Evolutionary conservation across 129 eudicot genomes (phyloP).

Genomic region (Arctium minus): DNA sequence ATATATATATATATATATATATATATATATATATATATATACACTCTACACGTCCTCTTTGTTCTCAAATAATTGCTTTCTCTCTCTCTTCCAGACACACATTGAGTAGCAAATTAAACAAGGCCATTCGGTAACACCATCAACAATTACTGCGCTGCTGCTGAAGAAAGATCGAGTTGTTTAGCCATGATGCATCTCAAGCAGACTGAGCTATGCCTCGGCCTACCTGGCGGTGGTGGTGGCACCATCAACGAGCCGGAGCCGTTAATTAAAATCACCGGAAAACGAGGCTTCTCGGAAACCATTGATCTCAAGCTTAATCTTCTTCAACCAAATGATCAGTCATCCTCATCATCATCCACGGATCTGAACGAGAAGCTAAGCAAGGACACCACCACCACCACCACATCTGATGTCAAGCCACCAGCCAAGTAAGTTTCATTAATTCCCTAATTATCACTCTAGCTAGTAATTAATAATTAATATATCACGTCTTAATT

Average conservation of each 20-base stretch:
- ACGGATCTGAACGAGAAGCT: conserved; percentile 41
- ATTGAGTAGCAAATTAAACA: too few relatives aligned
- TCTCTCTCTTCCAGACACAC: neutral
- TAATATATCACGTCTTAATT: too few relatives aligned
- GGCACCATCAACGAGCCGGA: conserved; percentile 8
- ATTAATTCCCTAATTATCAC: neutral
- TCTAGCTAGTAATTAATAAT: too few relatives aligned
- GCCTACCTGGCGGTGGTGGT: conserved; percentile 50
- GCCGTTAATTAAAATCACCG: conserved; percentile 36
- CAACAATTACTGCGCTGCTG: neutral
- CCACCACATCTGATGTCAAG: conserved; percentile 38
- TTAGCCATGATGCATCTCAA: conserved; percentile 37
- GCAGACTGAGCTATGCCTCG: conserved; percentile 81
- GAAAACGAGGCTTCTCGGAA: conserved; percentile 86
- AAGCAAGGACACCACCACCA: conserved; percentile 19
- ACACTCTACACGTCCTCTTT: conserved; percentile 24
- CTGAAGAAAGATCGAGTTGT: neutral
- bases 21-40: too few relatives aligned
- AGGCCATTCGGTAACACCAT: neutral
- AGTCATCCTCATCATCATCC: conserved; percentile 15
- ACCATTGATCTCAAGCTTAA: conserved; percentile 88
- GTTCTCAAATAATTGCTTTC: conserved; percentile 22
- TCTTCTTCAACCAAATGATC: conserved; percentile 41
- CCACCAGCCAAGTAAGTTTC: conserved; percentile 86
- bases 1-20: too few relatives aligned